Percentiles rank a stretch among this genome's conserved stretches.
Conservation (phyloP, 345 rosid genomes). For the Physaria fendleri region DNA sequence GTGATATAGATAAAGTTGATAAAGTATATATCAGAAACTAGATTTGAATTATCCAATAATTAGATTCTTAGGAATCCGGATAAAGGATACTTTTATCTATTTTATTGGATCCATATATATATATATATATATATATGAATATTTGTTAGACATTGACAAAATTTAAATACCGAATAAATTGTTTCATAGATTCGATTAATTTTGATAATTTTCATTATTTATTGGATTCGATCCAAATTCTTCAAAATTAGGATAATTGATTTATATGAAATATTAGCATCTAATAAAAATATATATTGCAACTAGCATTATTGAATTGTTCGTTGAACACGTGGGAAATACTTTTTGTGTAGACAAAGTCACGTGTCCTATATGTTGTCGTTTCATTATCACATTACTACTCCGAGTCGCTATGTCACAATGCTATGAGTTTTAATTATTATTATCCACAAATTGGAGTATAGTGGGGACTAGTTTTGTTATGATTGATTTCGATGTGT, state of each 20-base stretch:
- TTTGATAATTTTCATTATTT: too few species aligned
- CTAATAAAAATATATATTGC: too few species aligned
- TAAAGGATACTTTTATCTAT: too few species aligned
- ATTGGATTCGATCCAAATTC: too few species aligned
- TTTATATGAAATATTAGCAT: not conserved
- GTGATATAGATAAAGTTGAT: too few species aligned
- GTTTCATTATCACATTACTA: constrained; percentile 15
- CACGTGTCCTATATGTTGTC: constrained; percentile 26
- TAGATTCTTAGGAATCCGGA: too few species aligned
- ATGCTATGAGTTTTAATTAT: not conserved
- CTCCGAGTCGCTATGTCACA: constrained; percentile 13
- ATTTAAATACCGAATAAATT: too few species aligned
- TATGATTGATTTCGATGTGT: not conserved
- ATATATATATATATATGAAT: too few species aligned
- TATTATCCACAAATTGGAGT: not conserved
- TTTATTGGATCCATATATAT: too few species aligned
- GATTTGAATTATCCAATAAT: too few species aligned
- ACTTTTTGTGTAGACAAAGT: constrained; percentile 1
- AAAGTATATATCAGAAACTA: not conserved
- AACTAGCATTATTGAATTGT: not conserved
- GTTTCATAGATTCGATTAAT: too few species aligned
- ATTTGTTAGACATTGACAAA: too few species aligned
- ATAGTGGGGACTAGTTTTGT: not conserved
- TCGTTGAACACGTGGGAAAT: constrained; percentile 17
- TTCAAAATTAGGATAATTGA: not conserved